Evolutionary conservation across 2,329 filamentous ascomycete genomes (phyloP), one percentile per base, ranked within the genome.

Genomic region (Leptographium lundbergii): DNA sequence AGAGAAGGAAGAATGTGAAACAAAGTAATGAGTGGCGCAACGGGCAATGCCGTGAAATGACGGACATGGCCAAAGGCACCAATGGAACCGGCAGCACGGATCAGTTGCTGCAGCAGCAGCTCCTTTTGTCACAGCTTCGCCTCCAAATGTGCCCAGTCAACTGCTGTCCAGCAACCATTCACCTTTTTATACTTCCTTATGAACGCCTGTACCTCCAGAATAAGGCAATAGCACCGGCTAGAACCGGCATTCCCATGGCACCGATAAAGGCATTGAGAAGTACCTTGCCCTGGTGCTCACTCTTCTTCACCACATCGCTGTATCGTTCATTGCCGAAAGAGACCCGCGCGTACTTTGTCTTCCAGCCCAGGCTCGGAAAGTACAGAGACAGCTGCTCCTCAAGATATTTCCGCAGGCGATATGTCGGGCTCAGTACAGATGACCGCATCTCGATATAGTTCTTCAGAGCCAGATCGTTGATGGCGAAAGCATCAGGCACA

Each of bases 381-480:
- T 87, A 85, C 17, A 87, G 80, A 57, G 87, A 89, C 57, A 97
- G 75, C 39, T 80, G 82, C 74, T 99, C 94, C 69, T 99, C 94
- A 17, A 96, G 75, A 64, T 77, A 85, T 72, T 99, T 99, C 59
- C 94, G 83, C 11, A 94, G 70, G 39, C 86, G 81, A 68, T 97
- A 97, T 0, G 86, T 68, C 0, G 82, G 85, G 0, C 85, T 90
- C 47, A 87, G 83, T 10, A 97, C 94, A 4, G 88, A 88, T 0
- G 86, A 81, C 11, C 91, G 84, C 94, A 99, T 99, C 73, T 99
- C 94, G 54, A 86, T 78, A 70, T 96, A 97, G 69, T 99, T 99
- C 54, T 89, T 81, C 36, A 95, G 79, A 0, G 94, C 94, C 4
- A 99, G 81, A 65, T 96, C 89, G 67, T 95, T 96, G 74, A 99